phyloP scores from a whole-genome alignment of 2,329 filamentous ascomycete genomes.

The Calonectria ilicicola region DNA sequence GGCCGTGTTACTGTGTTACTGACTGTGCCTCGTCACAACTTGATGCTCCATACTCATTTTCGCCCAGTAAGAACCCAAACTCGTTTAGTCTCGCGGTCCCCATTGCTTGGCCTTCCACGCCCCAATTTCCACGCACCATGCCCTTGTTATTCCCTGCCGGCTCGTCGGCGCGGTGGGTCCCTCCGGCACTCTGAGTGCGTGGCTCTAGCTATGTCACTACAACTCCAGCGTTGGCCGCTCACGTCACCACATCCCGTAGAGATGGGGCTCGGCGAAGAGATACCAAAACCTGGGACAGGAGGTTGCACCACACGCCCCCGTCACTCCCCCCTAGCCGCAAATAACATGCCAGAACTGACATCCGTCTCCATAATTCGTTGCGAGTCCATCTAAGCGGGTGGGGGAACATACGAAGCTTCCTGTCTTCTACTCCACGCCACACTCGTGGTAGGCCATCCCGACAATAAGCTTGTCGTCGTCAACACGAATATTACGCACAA shows the following conservation, averaged over 20 bases:
- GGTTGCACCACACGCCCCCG: neutral
- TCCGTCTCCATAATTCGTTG: slow-evolving; percentile 14
- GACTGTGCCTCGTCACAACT: neutral
- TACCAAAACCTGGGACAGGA: neutral
- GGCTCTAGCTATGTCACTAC: slow-evolving; percentile 24
- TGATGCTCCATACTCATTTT: neutral
- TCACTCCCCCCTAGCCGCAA: neutral
- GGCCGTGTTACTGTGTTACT: neutral
- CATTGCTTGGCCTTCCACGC: neutral
- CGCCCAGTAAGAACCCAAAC: slow-evolving; percentile 10
- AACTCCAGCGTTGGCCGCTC: slow-evolving; percentile 14
- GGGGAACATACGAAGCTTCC: slow-evolving; percentile 15
- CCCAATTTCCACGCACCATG: neutral
- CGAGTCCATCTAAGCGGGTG: neutral
- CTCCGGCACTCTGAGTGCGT: slow-evolving; percentile 8
- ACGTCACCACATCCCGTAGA: slow-evolving; percentile 8
- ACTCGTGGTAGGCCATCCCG: neutral
- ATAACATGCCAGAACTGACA: neutral
- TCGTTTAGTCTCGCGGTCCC: slow-evolving; percentile 16
- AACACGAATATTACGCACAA: neutral
- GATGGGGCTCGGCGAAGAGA: neutral
- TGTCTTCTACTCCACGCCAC: neutral
- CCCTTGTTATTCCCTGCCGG: neutral
- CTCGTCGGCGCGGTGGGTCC: neutral
- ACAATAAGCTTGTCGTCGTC: neutral